Percentiles rank a stretch among this genome's conserved stretches.
Conservation (phyloP, 1,139 yeast genomes). For the Candida glucosophila region DNA sequence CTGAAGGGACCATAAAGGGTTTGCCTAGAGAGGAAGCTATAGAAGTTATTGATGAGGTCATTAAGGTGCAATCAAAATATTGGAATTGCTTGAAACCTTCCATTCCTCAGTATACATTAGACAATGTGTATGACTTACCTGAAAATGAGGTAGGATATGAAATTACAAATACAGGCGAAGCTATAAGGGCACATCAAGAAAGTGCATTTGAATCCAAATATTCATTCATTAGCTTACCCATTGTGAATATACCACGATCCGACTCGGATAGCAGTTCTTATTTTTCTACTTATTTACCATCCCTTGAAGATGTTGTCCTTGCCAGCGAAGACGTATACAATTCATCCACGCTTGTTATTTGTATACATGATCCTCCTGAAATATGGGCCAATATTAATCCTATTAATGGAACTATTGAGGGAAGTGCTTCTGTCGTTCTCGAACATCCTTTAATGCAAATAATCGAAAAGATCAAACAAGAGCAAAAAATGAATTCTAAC, state of each 20-base stretch:
- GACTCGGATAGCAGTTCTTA: slow-evolving; percentile 17
- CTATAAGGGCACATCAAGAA: slow-evolving; percentile 66
- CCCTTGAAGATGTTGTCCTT: slow-evolving; percentile 60
- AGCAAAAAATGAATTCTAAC: slow-evolving; percentile 42
- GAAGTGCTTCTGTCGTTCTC: slow-evolving; percentile 59
- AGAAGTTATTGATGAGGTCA: slow-evolving; percentile 81
- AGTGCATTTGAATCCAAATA: slow-evolving; percentile 44
- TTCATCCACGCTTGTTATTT: slow-evolving; percentile 52
- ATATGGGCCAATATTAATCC: slow-evolving; percentile 87
- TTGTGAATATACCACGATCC: slow-evolving; percentile 22
- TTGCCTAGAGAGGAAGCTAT: slow-evolving; percentile 73
- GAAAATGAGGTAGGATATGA: slow-evolving; percentile 20
- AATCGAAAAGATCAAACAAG: slow-evolving; percentile 24
- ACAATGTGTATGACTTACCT: slow-evolving; percentile 31
- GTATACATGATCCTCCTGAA: slow-evolving; percentile 89
- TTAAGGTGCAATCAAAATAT: slow-evolving; percentile 70
- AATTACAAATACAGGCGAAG: slow-evolving; percentile 50
- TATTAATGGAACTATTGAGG: slow-evolving; percentile 65
- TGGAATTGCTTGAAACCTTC: slow-evolving; percentile 88
- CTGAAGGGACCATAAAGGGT: slow-evolving; percentile 55
- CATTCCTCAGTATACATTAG: slow-evolving; percentile 27
- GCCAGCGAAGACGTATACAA: slow-evolving; percentile 70
- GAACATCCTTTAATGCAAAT: slow-evolving; percentile 35
- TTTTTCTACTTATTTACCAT: slow-evolving; percentile 37
- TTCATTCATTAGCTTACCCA: slow-evolving; percentile 62